Evolutionary conservation across 176 grass and related monocot genomes (phyloP), one percentile per base, ranked within the genome.

Genomic region (Bolboschoenus planiculmis): DNA sequence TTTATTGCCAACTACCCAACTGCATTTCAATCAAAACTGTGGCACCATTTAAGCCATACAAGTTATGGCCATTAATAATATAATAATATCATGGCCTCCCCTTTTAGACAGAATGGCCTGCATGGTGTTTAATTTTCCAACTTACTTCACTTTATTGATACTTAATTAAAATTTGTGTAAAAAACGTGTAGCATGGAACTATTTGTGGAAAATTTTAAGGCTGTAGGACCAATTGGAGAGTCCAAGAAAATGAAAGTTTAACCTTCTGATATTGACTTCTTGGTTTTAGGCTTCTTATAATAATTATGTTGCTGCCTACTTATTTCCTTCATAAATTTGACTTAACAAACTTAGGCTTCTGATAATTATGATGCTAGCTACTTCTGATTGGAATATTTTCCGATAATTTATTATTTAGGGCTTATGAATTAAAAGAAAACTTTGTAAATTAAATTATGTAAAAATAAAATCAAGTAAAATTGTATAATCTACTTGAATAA

Each of bases 1-100:
- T 74, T 74, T 74, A 74, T 74, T 74, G 68, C 68, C 42, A 74
- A 74, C 68, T 47, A 26, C 68, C 42, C 42, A 74, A 26, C 68
- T 29, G 68, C 39, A 74, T 74, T 14, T 73, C 37, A 23, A 44
- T 73, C n/a, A 43, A 73, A 72, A 73, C 21, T 43, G 66, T 73
- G 67, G 67, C 39, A 44, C 67, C 67, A 11, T 14, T 40, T 47
- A 74, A 23, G 39, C 11, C 39, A 47, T 74, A 40, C 68, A 5
- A 43, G n/a, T 39, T 44, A 44, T 46, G n/a, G n/a, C 67, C 21
- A 74, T 74, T 61, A 60, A 61, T 61, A 16, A 53, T 53, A 11
- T 46, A 71, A 35, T 65, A 43, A 71, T 71, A 71, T 21, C 23
- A 72, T 46, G 40, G 68, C 13, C 40, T 74, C 21, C 68, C 21